Evolutionary conservation across 2,329 filamentous ascomycete species (phyloP).

Genomic region (Colletotrichum salicis): DNA sequence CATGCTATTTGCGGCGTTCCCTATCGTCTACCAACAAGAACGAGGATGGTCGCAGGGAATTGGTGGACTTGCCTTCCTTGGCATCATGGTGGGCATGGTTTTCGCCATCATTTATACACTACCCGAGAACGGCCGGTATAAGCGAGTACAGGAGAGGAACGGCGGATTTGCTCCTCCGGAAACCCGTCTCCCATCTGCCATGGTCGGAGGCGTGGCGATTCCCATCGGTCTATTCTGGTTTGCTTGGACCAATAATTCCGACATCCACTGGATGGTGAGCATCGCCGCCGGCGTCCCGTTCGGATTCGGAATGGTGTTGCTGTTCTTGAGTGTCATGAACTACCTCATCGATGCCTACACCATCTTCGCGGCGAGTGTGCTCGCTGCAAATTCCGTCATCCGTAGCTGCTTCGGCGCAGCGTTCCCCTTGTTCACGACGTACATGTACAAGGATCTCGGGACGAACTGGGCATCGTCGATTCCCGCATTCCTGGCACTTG

Average conservation of each 20-base stretch:
- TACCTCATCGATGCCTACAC: conserved; percentile 68
- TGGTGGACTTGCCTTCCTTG: conserved; percentile 73
- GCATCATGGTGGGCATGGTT: conserved; percentile 74
- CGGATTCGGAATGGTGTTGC: conserved; percentile 54
- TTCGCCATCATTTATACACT: conserved; percentile 61
- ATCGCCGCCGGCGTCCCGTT: conserved; percentile 48
- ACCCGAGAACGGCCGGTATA: conserved; percentile 57
- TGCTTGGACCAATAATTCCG: conserved; percentile 63
- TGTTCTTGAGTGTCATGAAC: conserved; percentile 65
- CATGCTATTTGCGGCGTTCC: conserved; percentile 69
- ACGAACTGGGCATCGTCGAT: conserved; percentile 81
- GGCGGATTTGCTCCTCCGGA: conserved; percentile 66
- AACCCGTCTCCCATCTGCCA: conserved; percentile 62
- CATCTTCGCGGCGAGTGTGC: conserved; percentile 79
- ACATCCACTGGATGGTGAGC: conserved; percentile 61
- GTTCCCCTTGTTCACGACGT: conserved; percentile 77
- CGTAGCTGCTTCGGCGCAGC: conserved; percentile 77
- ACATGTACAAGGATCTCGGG: conserved; percentile 68
- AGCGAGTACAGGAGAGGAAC: conserved; percentile 47
- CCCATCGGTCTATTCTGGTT: conserved; percentile 68
- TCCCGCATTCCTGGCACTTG: conserved; percentile 78
- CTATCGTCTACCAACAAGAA: conserved; percentile 71
- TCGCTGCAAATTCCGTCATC: conserved; percentile 78
- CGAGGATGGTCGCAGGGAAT: conserved; percentile 69
- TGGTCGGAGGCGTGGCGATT: conserved; percentile 63